Percentiles rank a stretch among this genome's conserved stretches.
Evolutionary conservation across 192 early-diverging fungal species (phyloP).

Genomic region (Pilaira anomala): DNA sequence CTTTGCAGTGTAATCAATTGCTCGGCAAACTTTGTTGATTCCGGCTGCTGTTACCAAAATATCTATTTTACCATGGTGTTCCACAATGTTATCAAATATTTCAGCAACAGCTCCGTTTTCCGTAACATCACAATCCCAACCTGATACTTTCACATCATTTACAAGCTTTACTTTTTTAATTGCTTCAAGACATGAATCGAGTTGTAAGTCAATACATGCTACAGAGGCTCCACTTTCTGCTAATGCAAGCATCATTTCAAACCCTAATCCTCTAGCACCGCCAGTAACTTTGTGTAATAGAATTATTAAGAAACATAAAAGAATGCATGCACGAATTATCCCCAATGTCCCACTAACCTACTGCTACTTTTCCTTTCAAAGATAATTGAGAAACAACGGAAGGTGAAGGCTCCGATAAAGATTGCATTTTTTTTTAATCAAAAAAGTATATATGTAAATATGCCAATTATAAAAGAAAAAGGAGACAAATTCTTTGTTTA

Average conservation of each 20-base stretch:
- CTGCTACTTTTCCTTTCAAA: constrained; percentile 32
- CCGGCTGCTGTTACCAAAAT: constrained; percentile 38
- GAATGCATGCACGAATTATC: not conserved
- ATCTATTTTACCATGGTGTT: constrained; percentile 31
- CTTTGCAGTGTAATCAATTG: constrained; percentile 28
- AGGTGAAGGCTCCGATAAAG: not conserved
- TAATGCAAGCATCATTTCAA: constrained; percentile 39
- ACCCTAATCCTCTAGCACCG: constrained; percentile 38
- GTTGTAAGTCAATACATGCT: constrained; percentile 33
- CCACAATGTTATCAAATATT: constrained; percentile 30
- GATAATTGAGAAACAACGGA: constrained; percentile 16
- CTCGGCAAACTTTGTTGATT: constrained; percentile 29
- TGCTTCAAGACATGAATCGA: constrained; percentile 19
- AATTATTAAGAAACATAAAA: too few relatives aligned
- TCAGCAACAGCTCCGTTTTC: constrained; percentile 24
- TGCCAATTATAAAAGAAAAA: too few relatives aligned
- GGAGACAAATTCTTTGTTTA: too few relatives aligned
- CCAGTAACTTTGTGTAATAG: constrained; percentile 26
- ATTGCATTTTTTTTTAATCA: not conserved
- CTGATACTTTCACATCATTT: constrained; percentile 24
- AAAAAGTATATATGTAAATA: not conserved
- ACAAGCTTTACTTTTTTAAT: constrained; percentile 4
- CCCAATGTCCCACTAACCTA: constrained; percentile 12
- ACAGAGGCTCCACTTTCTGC: constrained; percentile 38
- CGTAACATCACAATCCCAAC: constrained; percentile 37